Evolutionary conservation across 2,329 filamentous ascomycete genomes (phyloP).

Genomic region (Cephalotrichum gorgonifer): DNA sequence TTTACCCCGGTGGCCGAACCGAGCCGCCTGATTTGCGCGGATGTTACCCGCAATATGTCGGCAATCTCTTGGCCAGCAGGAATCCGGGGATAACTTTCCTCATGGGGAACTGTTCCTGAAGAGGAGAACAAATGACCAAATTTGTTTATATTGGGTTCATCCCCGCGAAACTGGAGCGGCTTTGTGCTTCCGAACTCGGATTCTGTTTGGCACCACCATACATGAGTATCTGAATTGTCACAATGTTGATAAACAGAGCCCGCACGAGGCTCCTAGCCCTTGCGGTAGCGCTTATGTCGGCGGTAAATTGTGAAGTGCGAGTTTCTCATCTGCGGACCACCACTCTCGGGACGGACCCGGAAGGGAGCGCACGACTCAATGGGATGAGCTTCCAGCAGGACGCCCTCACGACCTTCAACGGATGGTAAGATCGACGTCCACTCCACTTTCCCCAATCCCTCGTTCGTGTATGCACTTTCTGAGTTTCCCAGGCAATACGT

Average conservation of each 20-base stretch:
- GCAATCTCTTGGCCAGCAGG: too few relatives aligned
- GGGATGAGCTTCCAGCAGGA: slow-evolving; percentile 13
- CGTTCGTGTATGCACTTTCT: neutral
- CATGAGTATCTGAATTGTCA: too few relatives aligned
- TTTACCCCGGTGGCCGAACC: too few relatives aligned
- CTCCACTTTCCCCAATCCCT: neutral
- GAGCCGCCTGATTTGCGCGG: too few relatives aligned
- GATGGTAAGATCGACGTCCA: slow-evolving; percentile 3
- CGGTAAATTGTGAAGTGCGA: neutral
- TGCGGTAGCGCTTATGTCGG: neutral
- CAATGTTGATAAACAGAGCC: neutral
- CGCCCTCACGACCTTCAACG: slow-evolving; percentile 9
- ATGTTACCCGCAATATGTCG: too few relatives aligned
- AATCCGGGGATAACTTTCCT: too few relatives aligned
- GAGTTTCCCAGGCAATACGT: slow-evolving; percentile 8
- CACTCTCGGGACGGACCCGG: slow-evolving; percentile 9
- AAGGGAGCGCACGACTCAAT: slow-evolving; percentile 10
- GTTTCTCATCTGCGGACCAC: slow-evolving; percentile 1
- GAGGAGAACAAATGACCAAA: too few relatives aligned
- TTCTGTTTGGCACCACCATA: too few relatives aligned
- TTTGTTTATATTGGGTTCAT: too few relatives aligned
- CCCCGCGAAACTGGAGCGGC: too few relatives aligned
- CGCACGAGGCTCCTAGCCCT: neutral
- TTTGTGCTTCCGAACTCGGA: too few relatives aligned
- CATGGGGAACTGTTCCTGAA: too few relatives aligned